Base-by-base conservation (phyloP, 352 stramenopile genomes). In the Phytophthora capsici region DNA sequence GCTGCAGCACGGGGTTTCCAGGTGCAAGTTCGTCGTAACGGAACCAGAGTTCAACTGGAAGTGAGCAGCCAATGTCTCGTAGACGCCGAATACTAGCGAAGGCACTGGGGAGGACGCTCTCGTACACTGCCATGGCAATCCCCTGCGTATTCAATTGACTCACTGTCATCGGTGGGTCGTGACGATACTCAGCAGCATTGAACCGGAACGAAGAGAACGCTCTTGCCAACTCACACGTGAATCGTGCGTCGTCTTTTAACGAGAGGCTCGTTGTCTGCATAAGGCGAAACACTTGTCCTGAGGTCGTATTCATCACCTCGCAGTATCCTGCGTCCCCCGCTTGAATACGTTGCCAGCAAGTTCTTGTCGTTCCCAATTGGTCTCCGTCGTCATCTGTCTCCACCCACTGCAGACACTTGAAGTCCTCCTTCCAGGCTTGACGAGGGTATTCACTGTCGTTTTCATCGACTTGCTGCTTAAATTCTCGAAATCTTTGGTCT, bases 201-300 rank as follows among this genome's bases (percentile, higher is more conserved):
- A 87, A 77, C 20, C 61, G 54, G 53, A 90, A 88, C 3, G 82
- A 76, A 4, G 82, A 80, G 48, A 94, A 94, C 2, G 57, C 51
- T 37, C 71, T 66, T 1, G 86, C 83, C 17, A 86, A 70, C n/a
- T 81, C 71, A 45, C 86, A 92, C 19, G 81, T 91, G 68, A 90
- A 94, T 10, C 76, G 79, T 53, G 76, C 68, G 28, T 90, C 81
- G 14, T 88, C 74, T 58, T 89, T 89, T 8, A 94, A 66, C 47
- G 81, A 89, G 3, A 84, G 52, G 45, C 69, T 69, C 4, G 77
- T 90, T 13, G 82, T 90, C 16, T 75, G 82, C 86, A 92, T 90
- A 6, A 86, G 69, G n/a, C 52, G 78, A 46, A 89, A 88, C 1
- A 75, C 54, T 49, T 86, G 53, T 37, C 71, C 78, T 6, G 73